Conservation (phyloP, 192 early-diverging fungal species). For the Backusella parvicylindrica region DNA sequence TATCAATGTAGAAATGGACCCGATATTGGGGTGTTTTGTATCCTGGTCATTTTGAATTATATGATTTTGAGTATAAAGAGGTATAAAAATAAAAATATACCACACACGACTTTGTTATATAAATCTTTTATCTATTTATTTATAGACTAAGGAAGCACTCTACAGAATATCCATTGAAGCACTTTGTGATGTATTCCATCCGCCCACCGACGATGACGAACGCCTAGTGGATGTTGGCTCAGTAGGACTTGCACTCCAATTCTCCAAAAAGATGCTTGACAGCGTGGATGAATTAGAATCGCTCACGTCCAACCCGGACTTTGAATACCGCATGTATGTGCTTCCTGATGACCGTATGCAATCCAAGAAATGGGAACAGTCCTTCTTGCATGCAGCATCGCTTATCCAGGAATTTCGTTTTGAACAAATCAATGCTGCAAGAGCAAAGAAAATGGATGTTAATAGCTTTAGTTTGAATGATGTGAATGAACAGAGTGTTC, state of each 20-base stretch:
- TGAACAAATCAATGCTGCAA: neutral
- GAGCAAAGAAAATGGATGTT: neutral
- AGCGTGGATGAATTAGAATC: neutral
- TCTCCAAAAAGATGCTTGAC: conserved; percentile 6
- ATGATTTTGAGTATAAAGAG: conserved; percentile 40
- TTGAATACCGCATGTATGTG: conserved; percentile 27
- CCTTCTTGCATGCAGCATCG: conserved; percentile 12
- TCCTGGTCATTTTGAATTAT: conserved; percentile 18
- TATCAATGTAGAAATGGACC: conserved; percentile 23
- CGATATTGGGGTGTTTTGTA: conserved; percentile 29
- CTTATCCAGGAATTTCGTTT: conserved; percentile 16
- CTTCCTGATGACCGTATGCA: conserved; percentile 17
- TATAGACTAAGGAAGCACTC: neutral
- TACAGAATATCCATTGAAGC: conserved; percentile 12
- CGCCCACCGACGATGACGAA: conserved; percentile 29
- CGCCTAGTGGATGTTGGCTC: conserved; percentile 27
- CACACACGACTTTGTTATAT: too few species aligned
- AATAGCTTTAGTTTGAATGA: neutral
- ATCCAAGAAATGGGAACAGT: conserved; percentile 23
- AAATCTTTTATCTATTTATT: neutral
- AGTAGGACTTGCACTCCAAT: conserved; percentile 25
- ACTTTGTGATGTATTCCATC: conserved; percentile 21
- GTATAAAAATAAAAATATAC: neutral
- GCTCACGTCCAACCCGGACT: neutral
- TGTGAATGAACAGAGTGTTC: neutral